Evolutionary conservation across 306 rosid genomes (phyloP).

Genomic region (Corylus heterophylla): DNA sequence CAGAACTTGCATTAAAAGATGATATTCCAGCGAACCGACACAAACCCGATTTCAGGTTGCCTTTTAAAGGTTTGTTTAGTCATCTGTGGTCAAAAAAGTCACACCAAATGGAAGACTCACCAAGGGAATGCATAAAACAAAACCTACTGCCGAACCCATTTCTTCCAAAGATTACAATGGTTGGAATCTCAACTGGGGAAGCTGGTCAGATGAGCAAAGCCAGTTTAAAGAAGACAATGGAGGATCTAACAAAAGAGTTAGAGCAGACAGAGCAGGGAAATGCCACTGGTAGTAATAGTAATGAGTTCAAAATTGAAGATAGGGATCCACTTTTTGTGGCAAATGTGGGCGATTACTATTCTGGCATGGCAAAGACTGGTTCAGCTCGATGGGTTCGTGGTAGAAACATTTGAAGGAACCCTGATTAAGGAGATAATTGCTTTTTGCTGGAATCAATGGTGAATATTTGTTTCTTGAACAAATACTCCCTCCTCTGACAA

Average conservation of each 20-base stretch:
- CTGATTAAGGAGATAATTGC: conserved; percentile 23
- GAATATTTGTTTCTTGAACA: neutral
- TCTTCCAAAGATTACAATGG: conserved; percentile 93
- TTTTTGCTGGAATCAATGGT: conserved; percentile 13
- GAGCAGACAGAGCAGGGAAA: conserved; percentile 70
- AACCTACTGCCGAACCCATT: conserved; percentile 47
- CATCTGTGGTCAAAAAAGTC: conserved; percentile 40
- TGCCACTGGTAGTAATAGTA: conserved; percentile 29
- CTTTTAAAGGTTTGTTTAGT: conserved; percentile 60
- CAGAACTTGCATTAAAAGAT: conserved; percentile 37
- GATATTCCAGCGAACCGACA: conserved; percentile 28
- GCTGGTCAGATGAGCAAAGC: conserved; percentile 73
- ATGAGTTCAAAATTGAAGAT: conserved; percentile 53
- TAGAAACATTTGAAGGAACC: conserved; percentile 43
- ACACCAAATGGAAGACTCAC: conserved; percentile 27
- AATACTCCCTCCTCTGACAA: conserved; percentile 3
- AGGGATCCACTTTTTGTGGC: conserved; percentile 96
- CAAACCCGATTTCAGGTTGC: conserved; percentile 39
- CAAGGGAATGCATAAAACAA: conserved; percentile 41
- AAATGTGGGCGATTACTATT: conserved; percentile 86
- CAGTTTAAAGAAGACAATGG: conserved; percentile 81
- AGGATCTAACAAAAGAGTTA: conserved; percentile 76
- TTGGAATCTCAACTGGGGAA: conserved; percentile 84
- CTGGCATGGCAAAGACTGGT: conserved; percentile 66
- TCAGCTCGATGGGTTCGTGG: conserved; percentile 66